Conservation (phyloP, 371 early-diverging fungal genomes). For the Batrachochytrium dendrobatidis region DNA sequence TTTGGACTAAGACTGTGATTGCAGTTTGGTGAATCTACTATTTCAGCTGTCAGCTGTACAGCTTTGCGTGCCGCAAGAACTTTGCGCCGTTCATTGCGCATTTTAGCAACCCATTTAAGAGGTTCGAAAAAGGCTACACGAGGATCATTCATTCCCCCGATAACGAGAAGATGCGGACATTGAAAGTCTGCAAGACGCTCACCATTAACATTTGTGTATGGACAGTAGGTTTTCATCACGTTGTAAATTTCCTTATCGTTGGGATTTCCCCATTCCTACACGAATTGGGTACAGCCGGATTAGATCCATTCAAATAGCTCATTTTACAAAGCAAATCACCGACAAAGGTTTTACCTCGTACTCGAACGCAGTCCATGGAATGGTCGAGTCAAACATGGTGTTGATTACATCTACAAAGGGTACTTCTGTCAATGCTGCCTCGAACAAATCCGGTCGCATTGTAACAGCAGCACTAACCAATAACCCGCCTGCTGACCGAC, state of each 20-base stretch:
- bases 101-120: slow-evolving; percentile 45
- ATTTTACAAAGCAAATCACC: neutral
- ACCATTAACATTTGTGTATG: slow-evolving; percentile 39
- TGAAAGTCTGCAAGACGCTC: slow-evolving; percentile 11
- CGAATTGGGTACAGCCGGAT: slow-evolving; percentile 5
- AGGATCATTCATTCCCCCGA: slow-evolving; percentile 40
- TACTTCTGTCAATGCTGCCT: slow-evolving; percentile 47
- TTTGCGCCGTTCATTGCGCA: slow-evolving; percentile 25
- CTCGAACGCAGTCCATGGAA: slow-evolving; percentile 55
- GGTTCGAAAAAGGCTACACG: slow-evolving; percentile 50
- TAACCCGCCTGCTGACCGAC: slow-evolving; percentile 54
- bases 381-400: slow-evolving; percentile 39
- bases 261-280: slow-evolving; percentile 48
- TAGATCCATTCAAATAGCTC: neutral
- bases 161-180: slow-evolving; percentile 39
- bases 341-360: slow-evolving; percentile 3
- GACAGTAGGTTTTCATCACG: slow-evolving; percentile 43
- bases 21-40: too few species aligned
- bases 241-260: slow-evolving; percentile 29
- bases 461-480: slow-evolving; percentile 52
- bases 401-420: slow-evolving; percentile 50
- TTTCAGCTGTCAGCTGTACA: too few species aligned
- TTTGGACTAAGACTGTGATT: too few species aligned
- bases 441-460: slow-evolving; percentile 49
- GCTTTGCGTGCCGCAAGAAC: neutral